A percentile compares a stretch with the other conserved stretches of the same genome.
These are phyloP conservation scores for Adansonia madagascariensis DNA, from an alignment of 441 rosid genomes.

Conservation along the genomic window DNA sequence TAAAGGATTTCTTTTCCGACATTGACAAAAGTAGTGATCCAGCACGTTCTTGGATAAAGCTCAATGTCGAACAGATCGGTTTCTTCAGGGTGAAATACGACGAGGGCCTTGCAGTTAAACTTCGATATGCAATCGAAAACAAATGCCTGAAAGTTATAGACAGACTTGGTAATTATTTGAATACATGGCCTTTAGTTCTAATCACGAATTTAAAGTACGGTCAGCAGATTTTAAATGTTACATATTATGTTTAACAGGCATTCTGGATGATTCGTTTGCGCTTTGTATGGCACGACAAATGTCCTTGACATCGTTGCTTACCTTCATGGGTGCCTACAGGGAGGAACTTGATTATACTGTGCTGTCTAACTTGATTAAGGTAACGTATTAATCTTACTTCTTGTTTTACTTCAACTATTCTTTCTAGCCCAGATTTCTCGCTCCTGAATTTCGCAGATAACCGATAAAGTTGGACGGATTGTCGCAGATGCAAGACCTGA, in stretches of 20 bases:
- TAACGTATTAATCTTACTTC: slow-evolving; percentile 40
- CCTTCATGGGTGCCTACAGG: slow-evolving; percentile 70
- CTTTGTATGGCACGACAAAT: slow-evolving; percentile 89
- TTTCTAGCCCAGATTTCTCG: slow-evolving; percentile 26
- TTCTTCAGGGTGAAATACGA: slow-evolving; percentile 93
- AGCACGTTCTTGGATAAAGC: slow-evolving; percentile 65
- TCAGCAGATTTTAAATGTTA: slow-evolving; percentile 23
- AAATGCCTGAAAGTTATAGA: slow-evolving; percentile 62
- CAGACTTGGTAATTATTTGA: slow-evolving; percentile 65
- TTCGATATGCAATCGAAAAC: slow-evolving; percentile 73
- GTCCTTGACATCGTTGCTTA: slow-evolving; percentile 76
- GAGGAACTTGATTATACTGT: slow-evolving; percentile 81
- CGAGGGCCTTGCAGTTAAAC: slow-evolving; percentile 70
- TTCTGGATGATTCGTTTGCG: slow-evolving; percentile 90
- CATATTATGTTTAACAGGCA: slow-evolving; percentile 51
- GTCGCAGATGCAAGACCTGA: slow-evolving; percentile 72
- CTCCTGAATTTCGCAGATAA: slow-evolving; percentile 54
- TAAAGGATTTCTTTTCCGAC: slow-evolving; percentile 37
- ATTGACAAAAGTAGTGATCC: not conserved
- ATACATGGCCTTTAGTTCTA: not conserved
- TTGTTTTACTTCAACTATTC: not conserved
- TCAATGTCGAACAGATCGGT: slow-evolving; percentile 83
- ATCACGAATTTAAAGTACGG: too few species aligned
- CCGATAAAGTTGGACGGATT: slow-evolving; percentile 67
- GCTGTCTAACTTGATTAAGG: slow-evolving; percentile 75